These are phyloP conservation scores for Amaranthus cruentus DNA, from an alignment of 148 eudicot species.

Conservation along the genomic window DNA sequence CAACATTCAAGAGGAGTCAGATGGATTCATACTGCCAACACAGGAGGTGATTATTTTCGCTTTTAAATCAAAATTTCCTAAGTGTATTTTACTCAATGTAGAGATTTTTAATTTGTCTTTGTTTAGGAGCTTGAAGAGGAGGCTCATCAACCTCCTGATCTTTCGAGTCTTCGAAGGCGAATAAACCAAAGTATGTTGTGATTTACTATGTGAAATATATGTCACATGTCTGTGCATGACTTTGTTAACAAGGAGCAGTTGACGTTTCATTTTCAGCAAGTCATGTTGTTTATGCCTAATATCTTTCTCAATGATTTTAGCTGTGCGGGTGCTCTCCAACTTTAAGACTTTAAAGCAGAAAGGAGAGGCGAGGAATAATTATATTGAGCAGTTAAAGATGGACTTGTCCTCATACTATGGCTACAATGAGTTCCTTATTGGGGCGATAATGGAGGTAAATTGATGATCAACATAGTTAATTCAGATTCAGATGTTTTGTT, in stretches of 20 bases:
- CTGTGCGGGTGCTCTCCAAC: slow-evolving; percentile 77
- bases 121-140: no score
- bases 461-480: not conserved
- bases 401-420: slow-evolving; percentile 82
- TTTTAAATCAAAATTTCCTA: no score
- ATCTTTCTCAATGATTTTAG: slow-evolving; percentile 28
- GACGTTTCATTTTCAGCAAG: not conserved
- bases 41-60: no score
- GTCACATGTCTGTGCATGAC: not conserved
- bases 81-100: no score
- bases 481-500: not conserved
- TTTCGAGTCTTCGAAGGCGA: slow-evolving; percentile 67
- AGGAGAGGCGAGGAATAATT: slow-evolving; percentile 63
- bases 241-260: not conserved
- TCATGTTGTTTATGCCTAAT: no score
- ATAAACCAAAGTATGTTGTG: slow-evolving; percentile 69
- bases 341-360: slow-evolving; percentile 51
- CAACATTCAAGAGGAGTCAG: no score
- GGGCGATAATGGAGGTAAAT: slow-evolving; percentile 60
- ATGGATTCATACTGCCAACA: no score
- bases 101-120: no score
- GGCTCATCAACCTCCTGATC: slow-evolving; percentile 42
- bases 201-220: not conserved
- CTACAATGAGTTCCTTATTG: slow-evolving; percentile 82
- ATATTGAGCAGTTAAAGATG: slow-evolving; percentile 59